Evolutionary conservation across 2,329 filamentous ascomycete species (phyloP), one percentile per base, ranked within the genome.

Genomic region (Bipolaris oryzae): DNA sequence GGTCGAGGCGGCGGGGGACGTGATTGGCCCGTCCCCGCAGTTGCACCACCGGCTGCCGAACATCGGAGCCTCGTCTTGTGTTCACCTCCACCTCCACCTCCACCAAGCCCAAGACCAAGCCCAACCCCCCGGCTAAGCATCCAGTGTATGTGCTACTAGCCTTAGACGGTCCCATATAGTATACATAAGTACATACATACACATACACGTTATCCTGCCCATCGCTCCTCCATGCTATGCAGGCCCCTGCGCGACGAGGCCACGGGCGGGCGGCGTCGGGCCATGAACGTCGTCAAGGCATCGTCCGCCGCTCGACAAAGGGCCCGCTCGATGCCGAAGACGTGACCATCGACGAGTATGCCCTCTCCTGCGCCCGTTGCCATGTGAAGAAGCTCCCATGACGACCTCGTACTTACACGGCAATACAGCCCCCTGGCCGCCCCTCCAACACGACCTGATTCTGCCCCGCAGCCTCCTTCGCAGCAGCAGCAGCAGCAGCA

Each of bases 301-400:
- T 11, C 42, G 84, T 88, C 7, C 82, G 89, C 48, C 86, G 88
- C 39, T 84, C 88, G 42, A 95, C 91, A 4, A 90, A 87, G 75
- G 91, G 91, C 1, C 92, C 92, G 3, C 80, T 96, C 18, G 91
- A 76, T 52, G 60, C 55, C 48, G 69, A 95, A 68, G 62, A 61
- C 48, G 68, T 94, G 67, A 79, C 81, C 60, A 86, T 88, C 61
- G 89, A 94, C 89, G 94, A 82, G 87, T 55, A 53, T 54, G 41
- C 57, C 47, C 50, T 38, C 55, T 23, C 16, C 41, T 44, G 47
- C 1, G 55, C 55, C 55, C 56, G 60, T 44, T 60, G 53, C 46
- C 44, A 16, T 43, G n/a, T 43, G 15, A 31, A 31, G 28, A 11
- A 31, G 10, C 48, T 45, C 43, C 43, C 35, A 18, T n/a, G 13